Evolutionary conservation across 106 monocot genomes (phyloP), one percentile per base, ranked within the genome.

Genomic region (Cymbidium sinense): DNA sequence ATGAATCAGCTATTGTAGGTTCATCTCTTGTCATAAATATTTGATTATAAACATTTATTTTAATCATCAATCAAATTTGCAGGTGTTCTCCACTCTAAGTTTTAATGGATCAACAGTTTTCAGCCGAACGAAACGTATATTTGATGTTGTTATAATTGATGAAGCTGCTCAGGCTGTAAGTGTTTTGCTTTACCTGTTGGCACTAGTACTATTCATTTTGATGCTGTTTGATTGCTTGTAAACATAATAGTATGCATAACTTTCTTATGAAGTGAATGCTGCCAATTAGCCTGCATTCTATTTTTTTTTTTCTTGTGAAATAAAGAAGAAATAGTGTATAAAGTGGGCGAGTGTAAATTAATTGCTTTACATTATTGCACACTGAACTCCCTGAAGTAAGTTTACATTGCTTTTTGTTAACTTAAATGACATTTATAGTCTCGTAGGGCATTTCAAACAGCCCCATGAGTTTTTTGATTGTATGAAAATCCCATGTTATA

Each of bases 121-220:
- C 81, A 86, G 83, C 83, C 84, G 85, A 78, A 85, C 89, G 92
- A 90, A 87, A 80, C 88, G 90, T 43, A 79, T 78, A 21, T 99
- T 99, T 87, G 98, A 99, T 99, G 92, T 99, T 78, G 98, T 99
- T 61, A 95, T 99, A 82, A 99, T 99, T 47, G 98, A 99, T 87
- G 98, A 99, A 89, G 98, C 98, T 86, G 98, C 98, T 80, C 98
- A 99, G 87, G 98, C 98, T 62, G 98, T 99, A 90, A 83, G 92
- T 79, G 31, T 47, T 8, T 31, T 73, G 34, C 44, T 79, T 71
- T 71, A 36, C 36, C n/a, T 15, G 28, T 31, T 4, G 3, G 67
- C 67, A 67, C 23, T 58, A 4, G 58, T n/a, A 4, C 58, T 5
- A 12, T 67, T 30, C 30, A 30, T 67, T 31, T 12, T 31, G 17